Evolutionary conservation across 2,329 filamentous ascomycete species (phyloP).

Genomic region (Stagonosporopsis chrysanthemi): DNA sequence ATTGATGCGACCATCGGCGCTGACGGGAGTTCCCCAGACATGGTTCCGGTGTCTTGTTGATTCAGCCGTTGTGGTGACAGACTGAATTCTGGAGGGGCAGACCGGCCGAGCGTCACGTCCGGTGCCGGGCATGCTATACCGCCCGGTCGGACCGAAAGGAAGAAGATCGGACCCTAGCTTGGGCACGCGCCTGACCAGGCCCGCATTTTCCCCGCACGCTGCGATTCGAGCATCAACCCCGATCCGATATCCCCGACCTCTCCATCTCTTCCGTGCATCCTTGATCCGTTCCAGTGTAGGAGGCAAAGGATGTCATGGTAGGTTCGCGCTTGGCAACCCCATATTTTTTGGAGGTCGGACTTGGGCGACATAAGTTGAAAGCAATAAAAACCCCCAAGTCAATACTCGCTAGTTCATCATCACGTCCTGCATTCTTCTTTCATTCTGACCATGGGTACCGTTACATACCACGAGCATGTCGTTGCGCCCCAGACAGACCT

Average conservation of each 20-base stretch:
- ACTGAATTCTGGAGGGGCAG: neutral
- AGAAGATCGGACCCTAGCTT: no score
- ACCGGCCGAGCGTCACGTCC: neutral
- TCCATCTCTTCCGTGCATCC: no score
- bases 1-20: neutral
- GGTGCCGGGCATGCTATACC: neutral
- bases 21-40: neutral
- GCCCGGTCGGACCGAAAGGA: neutral
- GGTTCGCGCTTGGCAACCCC: neutral
- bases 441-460: constrained; percentile 1
- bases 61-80: neutral
- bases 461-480: neutral
- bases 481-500: neutral
- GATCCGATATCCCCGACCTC: neutral
- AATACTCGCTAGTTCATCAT: neutral
- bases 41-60: neutral
- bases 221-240: neutral
- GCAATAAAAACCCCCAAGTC: neutral
- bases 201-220: neutral
- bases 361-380: neutral
- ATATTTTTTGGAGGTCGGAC: neutral
- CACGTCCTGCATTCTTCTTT: neutral
- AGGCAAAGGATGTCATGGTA: neutral
- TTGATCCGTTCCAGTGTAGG: neutral
- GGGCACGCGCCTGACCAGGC: neutral